phyloP scores from a whole-genome alignment of 345 rosid genomes.

The Salix purpurea region DNA sequence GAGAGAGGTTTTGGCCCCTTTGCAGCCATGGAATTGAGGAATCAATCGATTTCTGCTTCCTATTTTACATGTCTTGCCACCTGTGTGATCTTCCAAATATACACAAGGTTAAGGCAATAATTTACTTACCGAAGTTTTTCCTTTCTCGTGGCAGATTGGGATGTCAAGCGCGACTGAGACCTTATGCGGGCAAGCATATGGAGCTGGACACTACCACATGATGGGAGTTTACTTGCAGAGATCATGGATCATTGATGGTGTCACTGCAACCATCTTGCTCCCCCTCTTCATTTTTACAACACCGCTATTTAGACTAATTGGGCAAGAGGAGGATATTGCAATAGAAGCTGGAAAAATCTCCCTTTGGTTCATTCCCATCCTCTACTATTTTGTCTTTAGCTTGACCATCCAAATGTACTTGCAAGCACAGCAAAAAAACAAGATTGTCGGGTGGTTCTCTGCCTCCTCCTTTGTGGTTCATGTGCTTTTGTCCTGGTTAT shows the following conservation, averaged over 20 bases:
- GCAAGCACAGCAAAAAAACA: conserved; percentile 38
- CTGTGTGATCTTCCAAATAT: conserved; percentile 44
- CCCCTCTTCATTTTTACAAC: conserved; percentile 11
- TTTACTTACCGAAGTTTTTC: background rate
- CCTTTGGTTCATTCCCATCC: conserved; percentile 11
- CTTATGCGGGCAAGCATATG: conserved; percentile 40
- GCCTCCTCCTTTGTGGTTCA: conserved; percentile 17
- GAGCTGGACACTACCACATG: conserved; percentile 35
- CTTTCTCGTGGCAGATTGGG: conserved; percentile 25
- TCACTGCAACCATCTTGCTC: conserved; percentile 9
- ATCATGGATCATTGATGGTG: conserved; percentile 13
- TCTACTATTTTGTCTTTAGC: background rate
- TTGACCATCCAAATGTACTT: conserved; percentile 32
- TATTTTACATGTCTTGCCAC: conserved; percentile 33
- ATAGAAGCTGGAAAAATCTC: conserved; percentile 4
- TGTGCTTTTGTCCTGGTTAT: conserved; percentile 35
- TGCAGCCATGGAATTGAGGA: too few species aligned
- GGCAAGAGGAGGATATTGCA: background rate
- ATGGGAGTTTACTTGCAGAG: conserved; percentile 34
- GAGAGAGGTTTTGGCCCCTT: too few species aligned
- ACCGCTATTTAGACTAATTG: conserved; percentile 1
- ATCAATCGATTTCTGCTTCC: too few species aligned
- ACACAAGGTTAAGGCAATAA: background rate
- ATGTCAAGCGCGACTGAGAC: conserved; percentile 43
- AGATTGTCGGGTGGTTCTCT: conserved; percentile 28